Percentiles rank a stretch among this genome's conserved stretches.
phyloP scores from a whole-genome alignment of 805 yeast genomes.

The Hanseniaspora pseudoguilliermondii region DNA sequence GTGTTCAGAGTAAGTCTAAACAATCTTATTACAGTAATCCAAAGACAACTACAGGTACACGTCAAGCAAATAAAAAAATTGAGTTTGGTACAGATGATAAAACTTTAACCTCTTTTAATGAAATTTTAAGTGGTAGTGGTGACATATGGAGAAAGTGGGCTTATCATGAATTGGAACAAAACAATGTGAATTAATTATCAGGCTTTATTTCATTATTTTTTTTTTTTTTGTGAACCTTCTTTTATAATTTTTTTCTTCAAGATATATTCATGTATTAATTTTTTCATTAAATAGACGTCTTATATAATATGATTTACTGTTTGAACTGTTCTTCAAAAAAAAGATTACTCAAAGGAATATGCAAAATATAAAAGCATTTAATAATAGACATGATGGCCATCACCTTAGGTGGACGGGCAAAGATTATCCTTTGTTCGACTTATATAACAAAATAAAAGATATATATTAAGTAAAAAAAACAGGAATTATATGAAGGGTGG shows the following conservation, averaged over 20 bases:
- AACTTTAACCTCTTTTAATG: slow-evolving; percentile 51
- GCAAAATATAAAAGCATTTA: too few relatives aligned
- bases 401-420: too few relatives aligned
- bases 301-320: too few relatives aligned
- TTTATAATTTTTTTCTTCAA: not conserved
- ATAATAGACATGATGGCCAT: too few relatives aligned
- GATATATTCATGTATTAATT: not conserved
- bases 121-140: slow-evolving; percentile 64
- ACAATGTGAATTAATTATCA: slow-evolving; percentile 6
- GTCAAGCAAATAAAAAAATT: slow-evolving; percentile 10
- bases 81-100: slow-evolving; percentile 32
- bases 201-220: not conserved
- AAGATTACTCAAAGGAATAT: too few relatives aligned
- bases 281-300: too few relatives aligned
- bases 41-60: not conserved
- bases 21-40: not conserved
- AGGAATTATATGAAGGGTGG: too few relatives aligned
- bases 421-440: too few relatives aligned
- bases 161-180: slow-evolving; percentile 45
- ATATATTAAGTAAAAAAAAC: too few relatives aligned
- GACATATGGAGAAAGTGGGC: slow-evolving; percentile 81
- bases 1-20: not conserved
- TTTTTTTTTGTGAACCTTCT: not conserved
- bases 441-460: too few relatives aligned
- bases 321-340: too few relatives aligned